These are phyloP conservation scores for Pseudocercospora fijiensis DNA, from an alignment of 2,329 filamentous ascomycete species.

Conservation along the genomic window DNA sequence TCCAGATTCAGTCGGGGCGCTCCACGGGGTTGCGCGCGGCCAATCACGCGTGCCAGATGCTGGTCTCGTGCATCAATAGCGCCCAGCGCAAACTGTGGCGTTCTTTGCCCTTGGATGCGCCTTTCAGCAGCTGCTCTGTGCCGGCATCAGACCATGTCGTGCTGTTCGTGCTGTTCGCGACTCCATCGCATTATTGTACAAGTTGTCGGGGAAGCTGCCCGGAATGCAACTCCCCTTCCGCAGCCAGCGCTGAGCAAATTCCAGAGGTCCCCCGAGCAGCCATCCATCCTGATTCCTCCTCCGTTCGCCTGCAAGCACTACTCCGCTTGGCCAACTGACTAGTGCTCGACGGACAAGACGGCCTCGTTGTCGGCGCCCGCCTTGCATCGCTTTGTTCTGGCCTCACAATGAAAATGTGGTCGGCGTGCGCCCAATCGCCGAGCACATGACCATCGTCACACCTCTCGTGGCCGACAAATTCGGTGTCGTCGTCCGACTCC, in stretches of 20 bases:
- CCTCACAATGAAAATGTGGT: background rate
- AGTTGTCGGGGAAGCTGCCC: background rate
- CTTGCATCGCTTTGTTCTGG: conserved; percentile 17
- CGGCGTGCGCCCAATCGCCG: background rate
- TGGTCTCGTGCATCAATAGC: conserved; percentile 1
- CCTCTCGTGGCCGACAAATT: background rate
- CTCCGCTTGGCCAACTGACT: background rate
- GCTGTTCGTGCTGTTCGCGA: background rate
- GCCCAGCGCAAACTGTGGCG: background rate
- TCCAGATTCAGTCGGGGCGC: conserved; percentile 1
- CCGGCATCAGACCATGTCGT: background rate
- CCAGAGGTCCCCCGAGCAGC: conserved; percentile 5
- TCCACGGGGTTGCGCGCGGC: background rate
- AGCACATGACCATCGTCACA: background rate
- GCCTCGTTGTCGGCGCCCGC: conserved; percentile 18
- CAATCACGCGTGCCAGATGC: background rate
- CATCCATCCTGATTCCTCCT: too few relatives aligned
- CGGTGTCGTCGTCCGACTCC: conserved; percentile 2
- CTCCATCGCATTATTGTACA: background rate
- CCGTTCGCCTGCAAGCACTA: conserved; percentile 9
- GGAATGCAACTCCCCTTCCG: conserved; percentile 1
- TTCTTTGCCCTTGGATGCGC: background rate
- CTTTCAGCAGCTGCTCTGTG: background rate
- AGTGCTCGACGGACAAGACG: background rate
- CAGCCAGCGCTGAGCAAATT: background rate